Percentiles rank a stretch among this genome's conserved stretches.
phyloP scores from a whole-genome alignment of 176 grass and related monocot genomes.

The Oropetium thomaeum region DNA sequence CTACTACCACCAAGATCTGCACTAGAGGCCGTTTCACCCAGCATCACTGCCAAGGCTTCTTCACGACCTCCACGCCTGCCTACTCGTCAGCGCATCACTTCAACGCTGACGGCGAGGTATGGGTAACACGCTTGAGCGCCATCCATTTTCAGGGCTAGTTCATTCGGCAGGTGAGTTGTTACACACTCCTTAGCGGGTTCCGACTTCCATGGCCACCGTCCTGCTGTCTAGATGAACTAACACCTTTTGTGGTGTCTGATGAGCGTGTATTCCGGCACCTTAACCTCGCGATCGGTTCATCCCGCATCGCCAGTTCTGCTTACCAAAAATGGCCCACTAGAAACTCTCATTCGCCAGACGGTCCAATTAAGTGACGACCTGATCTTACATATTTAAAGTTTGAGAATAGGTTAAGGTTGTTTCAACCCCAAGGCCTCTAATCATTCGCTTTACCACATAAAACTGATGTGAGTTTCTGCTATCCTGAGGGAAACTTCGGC shows the following conservation, averaged over 20 bases:
- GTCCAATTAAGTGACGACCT: conserved; percentile 20
- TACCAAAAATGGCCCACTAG: conserved; percentile 72
- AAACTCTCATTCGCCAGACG: conserved; percentile 68
- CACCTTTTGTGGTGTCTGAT: too few relatives aligned
- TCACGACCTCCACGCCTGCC: conserved; percentile 31
- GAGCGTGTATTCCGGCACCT: too few relatives aligned
- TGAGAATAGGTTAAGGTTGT: too few relatives aligned
- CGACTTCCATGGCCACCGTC: too few relatives aligned
- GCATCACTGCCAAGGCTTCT: too few relatives aligned
- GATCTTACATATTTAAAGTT: too few relatives aligned
- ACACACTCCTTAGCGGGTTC: not conserved
- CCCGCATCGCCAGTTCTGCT: conserved; percentile 72
- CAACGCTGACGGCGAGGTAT: too few relatives aligned
- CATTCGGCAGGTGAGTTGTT: not conserved
- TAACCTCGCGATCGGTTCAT: conserved; percentile 33
- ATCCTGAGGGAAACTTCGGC: conserved; percentile 22
- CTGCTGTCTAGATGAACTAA: too few relatives aligned
- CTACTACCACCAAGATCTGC: conserved; percentile 63
- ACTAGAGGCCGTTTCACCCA: not conserved
- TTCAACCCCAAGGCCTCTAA: too few relatives aligned
- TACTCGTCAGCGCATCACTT: too few relatives aligned
- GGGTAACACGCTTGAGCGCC: not conserved
- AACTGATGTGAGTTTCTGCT: not conserved
- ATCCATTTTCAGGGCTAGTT: not conserved
- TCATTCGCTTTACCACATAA: too few relatives aligned